A percentile compares a stretch with the other conserved stretches of the same genome.
Conservation (phyloP, 192 early-diverging fungal genomes). For the Diversispora eburnea region DNA sequence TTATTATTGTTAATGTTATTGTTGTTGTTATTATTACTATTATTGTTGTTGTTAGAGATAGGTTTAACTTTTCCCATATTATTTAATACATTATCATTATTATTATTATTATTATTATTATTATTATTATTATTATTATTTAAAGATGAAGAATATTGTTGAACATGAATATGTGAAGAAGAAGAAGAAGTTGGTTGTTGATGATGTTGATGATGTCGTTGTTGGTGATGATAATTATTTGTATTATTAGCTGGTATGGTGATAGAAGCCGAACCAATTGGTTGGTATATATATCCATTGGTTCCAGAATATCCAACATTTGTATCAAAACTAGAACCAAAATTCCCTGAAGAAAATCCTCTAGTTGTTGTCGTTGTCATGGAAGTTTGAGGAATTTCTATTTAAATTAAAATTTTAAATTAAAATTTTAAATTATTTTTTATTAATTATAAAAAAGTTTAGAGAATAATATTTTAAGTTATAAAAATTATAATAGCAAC, state of each 20-base stretch:
- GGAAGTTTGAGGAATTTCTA: background rate
- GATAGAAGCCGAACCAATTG: slow-evolving; percentile 1
- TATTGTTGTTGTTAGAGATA: background rate
- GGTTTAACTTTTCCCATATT: background rate
- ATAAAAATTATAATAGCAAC: background rate
- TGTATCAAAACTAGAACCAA: slow-evolving; percentile 9
- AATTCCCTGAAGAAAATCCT: slow-evolving; percentile 10
- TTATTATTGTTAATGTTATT: too few relatives aligned
- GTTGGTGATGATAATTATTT: too few relatives aligned
- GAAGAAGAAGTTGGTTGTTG: background rate
- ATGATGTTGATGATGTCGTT: background rate
- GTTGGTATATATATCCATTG: slow-evolving; percentile 14
- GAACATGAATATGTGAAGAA: background rate
- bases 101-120: too few relatives aligned
- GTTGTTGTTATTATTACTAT: too few relatives aligned
- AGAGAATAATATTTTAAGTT: background rate
- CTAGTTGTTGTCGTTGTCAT: background rate
- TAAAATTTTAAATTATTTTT: background rate
- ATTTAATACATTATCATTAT: slow-evolving; percentile 5
- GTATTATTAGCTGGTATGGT: slow-evolving; percentile 11
- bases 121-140: too few relatives aligned
- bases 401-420: background rate
- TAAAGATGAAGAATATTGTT: too few relatives aligned
- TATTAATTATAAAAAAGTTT: background rate
- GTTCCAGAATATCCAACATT: background rate